Evolutionary conservation across 129 eudicot genomes (phyloP), one percentile per base, ranked within the genome.

Genomic region (Tagetes patula): DNA sequence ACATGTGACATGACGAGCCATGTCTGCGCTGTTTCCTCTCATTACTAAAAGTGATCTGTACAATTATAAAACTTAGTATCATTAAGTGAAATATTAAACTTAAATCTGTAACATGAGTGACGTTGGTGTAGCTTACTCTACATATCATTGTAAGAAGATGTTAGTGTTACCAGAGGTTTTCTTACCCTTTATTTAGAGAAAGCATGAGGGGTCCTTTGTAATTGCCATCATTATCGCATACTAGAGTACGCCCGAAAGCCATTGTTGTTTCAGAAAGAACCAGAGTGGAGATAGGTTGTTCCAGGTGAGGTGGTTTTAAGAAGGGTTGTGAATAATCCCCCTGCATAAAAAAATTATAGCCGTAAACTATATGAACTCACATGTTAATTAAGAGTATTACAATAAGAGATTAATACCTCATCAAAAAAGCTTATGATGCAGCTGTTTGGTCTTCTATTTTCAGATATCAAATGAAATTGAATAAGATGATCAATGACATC

Each of bases 321-420:
- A 84, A 95, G 75, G 99, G 99, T 72, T 90, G 99, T 14, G 99
- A 95, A 75, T 79, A 91, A 40, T 95, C 99, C 20, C 96, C 96
- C 99, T 95, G 54, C 70, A 75, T 30, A 65, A 52, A 2, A 5
- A 20, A 20, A 38, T 31, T 11, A 8, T 38, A 33, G 8, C 0
- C 4, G 41, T 38, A 69, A 42, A 32, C 2, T 3, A 67, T 72
- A 45, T 12, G 30, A 61, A 34, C 43, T 3, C 27, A n/a, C 45
- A 66, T 56, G 50, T 11, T 60, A 34, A 37, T 13, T 36, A 4
- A 53, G 3, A 10, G 9, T 7, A 34, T 42, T 53, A 78, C 12
- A 54, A 0, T n/a, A 43, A 3, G 31, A 49, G 10, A 39, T 8
- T 40, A 11, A 30, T 84, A 95, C 99, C 97, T 95, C 99, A 65